Evolutionary conservation across 768 basidiomycete genomes (phyloP).

Genomic region (Mycena floridula): DNA sequence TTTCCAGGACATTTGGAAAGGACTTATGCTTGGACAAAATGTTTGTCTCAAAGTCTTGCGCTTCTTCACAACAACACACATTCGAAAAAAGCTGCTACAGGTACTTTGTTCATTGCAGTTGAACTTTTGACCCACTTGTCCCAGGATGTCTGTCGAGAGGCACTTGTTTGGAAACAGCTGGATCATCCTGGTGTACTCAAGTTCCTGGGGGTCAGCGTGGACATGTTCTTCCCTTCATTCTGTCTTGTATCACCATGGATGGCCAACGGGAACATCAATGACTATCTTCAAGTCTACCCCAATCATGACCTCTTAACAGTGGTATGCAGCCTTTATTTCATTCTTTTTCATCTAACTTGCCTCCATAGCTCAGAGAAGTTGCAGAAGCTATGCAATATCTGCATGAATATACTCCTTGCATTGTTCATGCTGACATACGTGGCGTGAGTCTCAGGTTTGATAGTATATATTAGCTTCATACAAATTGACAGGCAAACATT

Average conservation of each 20-base stretch:
- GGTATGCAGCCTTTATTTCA: not conserved
- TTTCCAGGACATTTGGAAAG: constrained; percentile 3
- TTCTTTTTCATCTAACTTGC: not conserved
- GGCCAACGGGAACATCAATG: not conserved
- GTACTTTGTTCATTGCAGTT: not conserved
- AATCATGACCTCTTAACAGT: not conserved
- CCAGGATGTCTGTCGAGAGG: not conserved
- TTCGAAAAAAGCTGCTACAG: not conserved
- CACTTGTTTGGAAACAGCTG: not conserved
- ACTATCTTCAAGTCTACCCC: not conserved
- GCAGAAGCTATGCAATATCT: constrained; percentile 6
- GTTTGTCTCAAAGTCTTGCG: constrained; percentile 1
- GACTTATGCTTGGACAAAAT: not conserved
- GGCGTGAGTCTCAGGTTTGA: constrained; percentile 2
- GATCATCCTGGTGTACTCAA: not conserved
- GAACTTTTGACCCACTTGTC: not conserved
- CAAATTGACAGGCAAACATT: not conserved
- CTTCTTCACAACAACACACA: not conserved
- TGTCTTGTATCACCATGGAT: constrained; percentile 3
- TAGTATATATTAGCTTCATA: not conserved
- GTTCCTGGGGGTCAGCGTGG: not conserved
- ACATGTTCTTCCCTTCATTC: not conserved
- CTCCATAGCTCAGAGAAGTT: constrained; percentile 4
- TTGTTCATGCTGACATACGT: constrained; percentile 8
- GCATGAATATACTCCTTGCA: constrained; percentile 2